These are phyloP conservation scores for Phlyctochytrium planicorne DNA, from an alignment of 192 early-diverging fungal species.

Conservation along the genomic window DNA sequence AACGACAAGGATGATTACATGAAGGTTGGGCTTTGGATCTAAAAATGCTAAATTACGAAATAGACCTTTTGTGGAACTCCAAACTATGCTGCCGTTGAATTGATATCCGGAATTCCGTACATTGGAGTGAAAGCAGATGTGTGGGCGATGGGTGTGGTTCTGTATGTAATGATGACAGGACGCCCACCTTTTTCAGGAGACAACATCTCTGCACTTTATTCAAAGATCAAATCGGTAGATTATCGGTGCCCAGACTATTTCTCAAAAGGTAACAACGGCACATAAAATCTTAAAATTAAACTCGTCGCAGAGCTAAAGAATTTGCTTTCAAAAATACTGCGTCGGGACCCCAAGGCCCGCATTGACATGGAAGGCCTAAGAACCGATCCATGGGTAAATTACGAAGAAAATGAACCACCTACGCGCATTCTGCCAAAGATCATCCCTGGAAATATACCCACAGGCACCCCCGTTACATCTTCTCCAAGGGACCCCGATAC, in stretches of 20 bases:
- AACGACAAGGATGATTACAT: conserved; percentile 46
- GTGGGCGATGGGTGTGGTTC: conserved; percentile 69
- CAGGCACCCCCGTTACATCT: conserved; percentile 30
- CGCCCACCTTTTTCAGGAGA: conserved; percentile 56
- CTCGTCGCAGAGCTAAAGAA: conserved; percentile 36
- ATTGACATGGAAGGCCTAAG: conserved; percentile 53
- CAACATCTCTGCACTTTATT: conserved; percentile 51
- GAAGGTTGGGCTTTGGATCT: conserved; percentile 43
- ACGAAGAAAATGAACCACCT: conserved; percentile 51
- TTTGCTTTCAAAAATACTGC: conserved; percentile 52
- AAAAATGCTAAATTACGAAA: too few species aligned
- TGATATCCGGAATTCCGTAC: conserved; percentile 65
- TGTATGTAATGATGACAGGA: conserved; percentile 64
- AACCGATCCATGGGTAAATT: conserved; percentile 58
- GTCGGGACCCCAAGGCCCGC: conserved; percentile 51
- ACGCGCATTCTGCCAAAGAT: conserved; percentile 39
- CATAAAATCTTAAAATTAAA: conserved; percentile 1
- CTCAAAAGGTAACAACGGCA: conserved; percentile 34
- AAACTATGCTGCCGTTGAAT: conserved; percentile 63
- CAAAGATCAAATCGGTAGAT: conserved; percentile 58
- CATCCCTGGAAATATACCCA: too few species aligned
- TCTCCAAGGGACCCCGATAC: conserved; percentile 8
- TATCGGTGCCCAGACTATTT: conserved; percentile 63
- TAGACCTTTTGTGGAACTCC: conserved; percentile 68
- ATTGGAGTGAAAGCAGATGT: conserved; percentile 62